Evolutionary conservation across 1,284 basidiomycete genomes (phyloP).

Genomic region (Trametes polyzona): DNA sequence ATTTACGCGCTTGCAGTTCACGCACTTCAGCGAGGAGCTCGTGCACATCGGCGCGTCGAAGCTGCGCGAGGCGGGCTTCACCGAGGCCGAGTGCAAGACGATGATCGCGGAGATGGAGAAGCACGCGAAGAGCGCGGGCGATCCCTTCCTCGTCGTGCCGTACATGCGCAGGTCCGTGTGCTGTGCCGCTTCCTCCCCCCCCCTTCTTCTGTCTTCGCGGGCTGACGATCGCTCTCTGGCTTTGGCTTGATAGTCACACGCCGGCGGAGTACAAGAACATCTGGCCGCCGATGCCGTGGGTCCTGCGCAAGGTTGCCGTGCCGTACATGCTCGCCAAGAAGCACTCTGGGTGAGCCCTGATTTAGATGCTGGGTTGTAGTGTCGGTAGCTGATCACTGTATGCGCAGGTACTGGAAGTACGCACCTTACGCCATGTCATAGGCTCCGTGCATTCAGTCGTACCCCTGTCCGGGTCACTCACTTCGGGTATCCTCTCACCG

Average conservation of each 20-base stretch:
- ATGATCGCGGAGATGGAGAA: conserved; percentile 35
- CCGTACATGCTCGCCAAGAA: conserved; percentile 40
- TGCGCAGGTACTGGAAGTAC: conserved; percentile 43
- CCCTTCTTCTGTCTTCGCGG: background rate
- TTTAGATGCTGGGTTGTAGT: background rate
- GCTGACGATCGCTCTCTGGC: background rate
- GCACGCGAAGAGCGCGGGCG: conserved; percentile 36
- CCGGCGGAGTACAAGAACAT: conserved; percentile 38
- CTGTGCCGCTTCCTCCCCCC: no score
- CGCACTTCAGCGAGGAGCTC: conserved; percentile 43
- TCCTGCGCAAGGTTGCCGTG: conserved; percentile 39
- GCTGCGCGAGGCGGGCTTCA: conserved; percentile 35
- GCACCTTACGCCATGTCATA: conserved; percentile 35
- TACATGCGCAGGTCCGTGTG: conserved; percentile 40
- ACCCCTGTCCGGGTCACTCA: no score
- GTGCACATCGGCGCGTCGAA: conserved; percentile 37
- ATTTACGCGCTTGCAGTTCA: no score
- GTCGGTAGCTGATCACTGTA: background rate
- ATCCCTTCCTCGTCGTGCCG: conserved; percentile 39
- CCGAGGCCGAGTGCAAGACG: conserved; percentile 32
- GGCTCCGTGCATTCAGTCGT: no score
- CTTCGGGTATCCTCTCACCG: no score
- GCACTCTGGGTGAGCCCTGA: conserved; percentile 37
- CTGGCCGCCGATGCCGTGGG: conserved; percentile 44
- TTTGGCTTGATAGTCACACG: conserved; percentile 36